Evolutionary conservation across 2,329 filamentous ascomycete species (phyloP), one percentile per base, ranked within the genome.

Genomic region (Zasmidium citrigriseum): DNA sequence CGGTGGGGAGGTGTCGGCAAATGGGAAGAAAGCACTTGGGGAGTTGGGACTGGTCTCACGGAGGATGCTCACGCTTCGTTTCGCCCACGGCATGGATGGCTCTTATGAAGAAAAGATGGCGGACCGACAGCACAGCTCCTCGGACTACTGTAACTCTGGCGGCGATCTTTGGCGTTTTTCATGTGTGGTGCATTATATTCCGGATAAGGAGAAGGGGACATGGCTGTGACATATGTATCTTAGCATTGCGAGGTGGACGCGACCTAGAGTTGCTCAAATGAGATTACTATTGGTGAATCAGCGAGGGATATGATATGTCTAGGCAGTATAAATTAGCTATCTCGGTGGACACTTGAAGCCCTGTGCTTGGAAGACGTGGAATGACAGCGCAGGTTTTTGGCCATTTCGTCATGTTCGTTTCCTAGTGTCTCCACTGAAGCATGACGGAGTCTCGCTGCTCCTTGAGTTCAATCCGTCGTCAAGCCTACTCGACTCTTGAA

Each of bases 71-170:
- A 22, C 21, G 20, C 20, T 47, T 41, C 34, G 34, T 41, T 16
- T n/a, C n/a, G n/a, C 34, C 12, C 34, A 14, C 14, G 49, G 54
- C 54, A 23, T 44, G 54, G 27, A 38, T 46, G 54, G 46, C 44
- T 46, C 23, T 34, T 16, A 21, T 20, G 34, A 25, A 20, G n/a
- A n/a, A 34, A 41, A 34, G 41, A 20, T 27, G 47, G 46, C 23
- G 46, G 45, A 46, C n/a, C 54, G 34, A 57, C 55, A 53, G 55
- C 25, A 57, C 49, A 51, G 48, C 49, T 47, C 24, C 14, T 41
- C 34, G 14, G 34, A 41, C 34, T 41, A n/a, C n/a, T n/a, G n/a
- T n/a, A 7, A 41, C 14, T 23, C 23, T n/a, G 49, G 44, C 23
- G 55, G 23, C 49, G 34, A 14, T 48, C 29, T 38, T 53, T 23